A percentile compares a stretch with the other conserved stretches of the same genome.
Conservation (phyloP, 306 rosid genomes). For the Vigna angularis region DNA sequence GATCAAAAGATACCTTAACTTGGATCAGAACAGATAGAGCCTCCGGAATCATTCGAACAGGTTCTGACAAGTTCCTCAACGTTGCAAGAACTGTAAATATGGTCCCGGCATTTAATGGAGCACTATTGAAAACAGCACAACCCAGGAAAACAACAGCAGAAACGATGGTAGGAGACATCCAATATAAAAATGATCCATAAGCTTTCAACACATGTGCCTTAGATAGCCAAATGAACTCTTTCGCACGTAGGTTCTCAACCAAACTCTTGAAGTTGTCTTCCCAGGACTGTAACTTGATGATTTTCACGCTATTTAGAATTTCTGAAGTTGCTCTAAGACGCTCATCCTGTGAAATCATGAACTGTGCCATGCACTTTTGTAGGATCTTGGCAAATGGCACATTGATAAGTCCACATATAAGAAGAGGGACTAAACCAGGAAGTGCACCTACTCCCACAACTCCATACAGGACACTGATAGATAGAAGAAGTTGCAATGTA, state of each 20-base stretch:
- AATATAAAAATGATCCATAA: conserved; percentile 55
- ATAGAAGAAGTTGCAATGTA: conserved; percentile 54
- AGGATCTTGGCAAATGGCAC: conserved; percentile 68
- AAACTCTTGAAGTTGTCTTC: conserved; percentile 67
- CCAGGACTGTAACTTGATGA: conserved; percentile 88
- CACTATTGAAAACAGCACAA: conserved; percentile 49
- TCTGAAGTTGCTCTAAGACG: conserved; percentile 81
- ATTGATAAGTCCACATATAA: conserved; percentile 66
- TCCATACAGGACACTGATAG: conserved; percentile 57
- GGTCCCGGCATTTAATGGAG: conserved; percentile 77
- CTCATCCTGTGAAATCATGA: conserved; percentile 80
- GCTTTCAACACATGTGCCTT: conserved; percentile 55
- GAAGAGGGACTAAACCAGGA: conserved; percentile 65
- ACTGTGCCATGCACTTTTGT: conserved; percentile 65
- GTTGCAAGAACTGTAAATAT: conserved; percentile 79
- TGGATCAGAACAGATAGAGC: conserved; percentile 75
- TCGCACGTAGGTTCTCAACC: conserved; percentile 54
- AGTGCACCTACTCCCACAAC: conserved; percentile 80
- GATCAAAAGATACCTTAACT: conserved; percentile 74
- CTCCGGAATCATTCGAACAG: conserved; percentile 79
- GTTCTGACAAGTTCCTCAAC: conserved; percentile 71
- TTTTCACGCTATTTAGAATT: conserved; percentile 77
- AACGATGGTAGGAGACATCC: conserved; percentile 78
- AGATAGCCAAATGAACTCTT: conserved; percentile 72
- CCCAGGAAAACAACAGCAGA: conserved; percentile 71